Evolutionary conservation across 2,329 filamentous ascomycete genomes (phyloP), one percentile per base, ranked within the genome.

Genomic region (Colletotrichum cordylinicola): DNA sequence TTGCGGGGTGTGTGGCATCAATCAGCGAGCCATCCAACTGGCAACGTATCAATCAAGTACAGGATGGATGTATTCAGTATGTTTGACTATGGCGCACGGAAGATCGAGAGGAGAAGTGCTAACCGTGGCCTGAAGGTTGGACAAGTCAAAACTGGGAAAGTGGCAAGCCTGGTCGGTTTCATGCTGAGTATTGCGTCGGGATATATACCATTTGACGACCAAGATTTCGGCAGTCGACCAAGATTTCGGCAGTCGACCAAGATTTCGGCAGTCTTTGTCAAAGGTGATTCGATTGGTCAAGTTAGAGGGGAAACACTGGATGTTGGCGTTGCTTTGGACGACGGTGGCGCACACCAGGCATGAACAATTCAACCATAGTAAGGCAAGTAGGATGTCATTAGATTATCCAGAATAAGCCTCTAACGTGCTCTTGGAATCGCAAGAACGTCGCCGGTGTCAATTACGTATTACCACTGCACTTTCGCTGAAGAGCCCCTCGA

Each of bases 401-500:
- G 3, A 48, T n/a, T 5, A n/a, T n/a, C 39, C n/a, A n/a, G 4
- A 48, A 48, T 0, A 7, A 48, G n/a, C 5, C 0, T 18, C 5
- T 4, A 3, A 48, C 39, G n/a, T 43, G 2, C 9, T 18, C 10
- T n/a, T 3, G 6, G 0, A n/a, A 2, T n/a, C 0, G 2, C 61
- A 8, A 12, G 1, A 29, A 8, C 52, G 8, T 62, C 27, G 12
- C 27, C n/a, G n/a, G 1, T 4, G 21, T 64, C 31, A 70, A 27
- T 43, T 2, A 2, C 43, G 27, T 31, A 71, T 65, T 10, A 58
- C 60, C 60, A 65, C 60, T 13, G 60, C 43, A 2, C 43, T 27
- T n/a, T 33, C 35, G 8, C 33, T 31, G 39, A 77, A 82, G 0
- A 79, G 70, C 8, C 75, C 75, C n/a, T 81, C 79, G 24, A 81